Evolutionary conservation across 352 stramenopile genomes (phyloP), one percentile per base, ranked within the genome.

Genomic region (Albugo candida): DNA sequence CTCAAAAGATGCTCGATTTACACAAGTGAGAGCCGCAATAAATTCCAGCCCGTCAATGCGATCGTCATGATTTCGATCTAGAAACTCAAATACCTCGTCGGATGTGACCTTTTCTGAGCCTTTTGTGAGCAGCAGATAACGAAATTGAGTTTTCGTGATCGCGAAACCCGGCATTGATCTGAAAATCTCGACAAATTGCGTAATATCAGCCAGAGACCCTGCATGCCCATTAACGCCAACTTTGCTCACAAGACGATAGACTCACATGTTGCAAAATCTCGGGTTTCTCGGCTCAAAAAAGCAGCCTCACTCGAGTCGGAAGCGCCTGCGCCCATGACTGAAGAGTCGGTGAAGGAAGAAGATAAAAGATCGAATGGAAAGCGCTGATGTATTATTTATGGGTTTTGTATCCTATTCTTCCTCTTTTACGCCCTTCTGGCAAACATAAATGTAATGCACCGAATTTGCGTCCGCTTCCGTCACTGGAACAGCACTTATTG

Each of bases 371-470:
- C 24, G 14, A 31, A 19, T 16, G 34, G 1, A 35, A 47, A n/a
- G 42, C 13, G 34, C 24, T 43, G 2, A 8, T 43, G 20, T 24
- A 43, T 24, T 43, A 43, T n/a, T 48, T 21, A 36, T 51, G 27
- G 34, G 14, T 17, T 12, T n/a, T 48, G 17, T 24, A 24, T 24
- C 17, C 19, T 24, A 43, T 43, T 19, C 38, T 42, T 75, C 67
- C 41, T 39, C 36, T 48, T 86, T 83, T 37, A 65, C 54, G 31
- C 71, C 73, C 64, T 97, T 97, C 55, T 93, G 70, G 75, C 89
- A 97, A 13, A 96, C 80, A 58, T 97, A 97, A 42, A 97, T 79
- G 80, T 97, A 97, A 60, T 97, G 92, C 48, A 96, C 89, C 41
- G 71, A 79, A 50, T 94, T 96, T 19, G 85, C 85, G 54, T 97